Conservation (phyloP, 1,139 yeast genomes). For the Blastobotrys petasosporus region DNA sequence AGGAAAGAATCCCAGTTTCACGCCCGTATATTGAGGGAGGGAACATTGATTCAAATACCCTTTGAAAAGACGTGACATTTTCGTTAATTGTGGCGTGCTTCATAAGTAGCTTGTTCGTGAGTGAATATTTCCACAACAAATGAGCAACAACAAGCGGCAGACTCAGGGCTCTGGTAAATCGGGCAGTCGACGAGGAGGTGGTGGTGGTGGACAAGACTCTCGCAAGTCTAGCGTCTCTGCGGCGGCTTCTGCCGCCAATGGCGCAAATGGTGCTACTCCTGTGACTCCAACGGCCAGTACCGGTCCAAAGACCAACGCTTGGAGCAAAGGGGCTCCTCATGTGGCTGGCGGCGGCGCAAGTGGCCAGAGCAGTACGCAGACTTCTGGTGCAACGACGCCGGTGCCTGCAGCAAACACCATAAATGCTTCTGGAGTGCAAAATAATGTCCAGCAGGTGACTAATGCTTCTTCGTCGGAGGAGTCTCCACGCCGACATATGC, state of each 20-base stretch:
- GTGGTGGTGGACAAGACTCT: background rate
- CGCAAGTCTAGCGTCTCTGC: background rate
- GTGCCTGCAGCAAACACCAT: background rate
- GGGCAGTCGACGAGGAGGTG: no score
- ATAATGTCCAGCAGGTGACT: no score
- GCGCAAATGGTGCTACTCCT: background rate
- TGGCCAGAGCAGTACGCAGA: background rate
- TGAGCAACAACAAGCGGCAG: no score
- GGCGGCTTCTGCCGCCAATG: background rate
- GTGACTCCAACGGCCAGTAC: background rate
- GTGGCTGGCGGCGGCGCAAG: background rate
- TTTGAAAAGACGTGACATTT: no score
- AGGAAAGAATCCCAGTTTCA: no score
- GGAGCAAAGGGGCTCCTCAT: conserved; percentile 12
- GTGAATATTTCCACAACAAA: no score
- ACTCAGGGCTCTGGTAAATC: no score
- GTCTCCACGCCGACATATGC: conserved; percentile 31
- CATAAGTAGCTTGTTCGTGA: no score
- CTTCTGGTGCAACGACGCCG: background rate
- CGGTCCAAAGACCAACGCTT: conserved; percentile 5
- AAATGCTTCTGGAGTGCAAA: background rate
- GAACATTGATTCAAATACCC: no score
- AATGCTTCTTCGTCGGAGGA: background rate
- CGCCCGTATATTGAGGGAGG: no score
- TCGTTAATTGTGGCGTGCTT: no score